These are phyloP conservation scores for Globisporangium yorkense DNA, from an alignment of 352 stramenopile genomes.

Conservation along the genomic window DNA sequence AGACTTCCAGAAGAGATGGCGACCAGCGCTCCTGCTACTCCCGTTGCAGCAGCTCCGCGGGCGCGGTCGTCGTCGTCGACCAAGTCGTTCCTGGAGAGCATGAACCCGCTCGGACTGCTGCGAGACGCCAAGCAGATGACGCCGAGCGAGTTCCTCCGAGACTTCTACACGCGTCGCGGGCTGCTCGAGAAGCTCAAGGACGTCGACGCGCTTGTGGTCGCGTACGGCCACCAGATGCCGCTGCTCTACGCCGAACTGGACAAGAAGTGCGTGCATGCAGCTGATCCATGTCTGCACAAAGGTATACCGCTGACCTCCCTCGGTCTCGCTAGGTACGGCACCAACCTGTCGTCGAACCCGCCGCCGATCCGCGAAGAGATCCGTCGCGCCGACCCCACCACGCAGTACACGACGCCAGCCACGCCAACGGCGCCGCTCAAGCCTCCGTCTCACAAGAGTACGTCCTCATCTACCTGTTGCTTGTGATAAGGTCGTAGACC, in stretches of 20 bases:
- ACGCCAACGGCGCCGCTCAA: conserved; percentile 33
- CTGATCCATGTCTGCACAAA: neutral
- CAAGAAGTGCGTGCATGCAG: conserved; percentile 39
- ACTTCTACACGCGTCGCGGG: conserved; percentile 66
- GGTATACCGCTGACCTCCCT: neutral
- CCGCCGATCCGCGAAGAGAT: conserved; percentile 36
- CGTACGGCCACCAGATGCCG: conserved; percentile 46
- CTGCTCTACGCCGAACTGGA: conserved; percentile 61
- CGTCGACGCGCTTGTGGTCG: conserved; percentile 48
- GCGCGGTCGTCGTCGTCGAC: conserved; percentile 5
- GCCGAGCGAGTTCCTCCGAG: conserved; percentile 51
- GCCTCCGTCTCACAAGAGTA: conserved; percentile 62
- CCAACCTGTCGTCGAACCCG: conserved; percentile 39
- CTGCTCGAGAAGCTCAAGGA: conserved; percentile 66
- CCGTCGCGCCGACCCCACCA: conserved; percentile 14
- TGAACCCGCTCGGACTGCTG: conserved; percentile 54
- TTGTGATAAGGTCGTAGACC: neutral
- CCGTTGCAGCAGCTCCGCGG: neutral
- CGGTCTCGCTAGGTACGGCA: conserved; percentile 42
- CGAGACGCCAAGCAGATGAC: conserved; percentile 49
- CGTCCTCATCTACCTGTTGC: neutral
- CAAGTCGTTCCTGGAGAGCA: conserved; percentile 38
- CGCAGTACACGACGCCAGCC: conserved; percentile 9
- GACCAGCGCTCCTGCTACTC: neutral
- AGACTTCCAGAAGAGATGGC: too few relatives aligned